phyloP scores from a whole-genome alignment of 2,329 filamentous ascomycete genomes.

The Fusarium tjaetaba region DNA sequence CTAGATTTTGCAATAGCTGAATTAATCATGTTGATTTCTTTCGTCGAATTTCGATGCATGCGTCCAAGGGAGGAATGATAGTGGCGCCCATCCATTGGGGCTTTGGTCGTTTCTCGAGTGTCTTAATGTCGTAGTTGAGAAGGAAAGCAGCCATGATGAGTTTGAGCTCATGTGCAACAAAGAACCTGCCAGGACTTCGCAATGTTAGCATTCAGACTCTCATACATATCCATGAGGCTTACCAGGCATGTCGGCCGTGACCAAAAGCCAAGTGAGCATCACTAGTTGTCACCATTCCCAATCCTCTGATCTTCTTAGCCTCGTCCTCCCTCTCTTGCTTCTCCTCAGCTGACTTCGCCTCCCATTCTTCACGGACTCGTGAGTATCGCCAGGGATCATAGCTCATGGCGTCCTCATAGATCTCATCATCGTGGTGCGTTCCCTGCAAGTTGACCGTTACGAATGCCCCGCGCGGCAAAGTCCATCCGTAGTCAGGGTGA shows the following conservation, averaged over 20 bases:
- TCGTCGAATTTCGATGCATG: constrained; percentile 42
- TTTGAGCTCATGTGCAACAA: constrained; percentile 65
- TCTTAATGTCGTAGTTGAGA: constrained; percentile 63
- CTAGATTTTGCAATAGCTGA: neutral
- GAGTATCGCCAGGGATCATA: constrained; percentile 64
- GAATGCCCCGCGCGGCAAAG: constrained; percentile 53
- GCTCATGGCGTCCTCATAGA: constrained; percentile 53
- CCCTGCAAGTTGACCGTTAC: constrained; percentile 57
- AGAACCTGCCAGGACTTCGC: constrained; percentile 62
- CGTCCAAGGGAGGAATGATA: constrained; percentile 45
- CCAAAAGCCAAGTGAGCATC: constrained; percentile 64
- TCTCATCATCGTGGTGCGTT: constrained; percentile 57
- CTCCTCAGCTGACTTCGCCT: constrained; percentile 42
- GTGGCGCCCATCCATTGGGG: constrained; percentile 58
- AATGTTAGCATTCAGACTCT: neutral
- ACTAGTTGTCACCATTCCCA: constrained; percentile 64
- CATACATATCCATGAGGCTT: constrained; percentile 4
- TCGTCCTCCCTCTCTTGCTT: constrained; percentile 47
- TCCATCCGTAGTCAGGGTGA: constrained; percentile 47
- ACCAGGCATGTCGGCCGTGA: constrained; percentile 64
- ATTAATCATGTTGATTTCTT: neutral
- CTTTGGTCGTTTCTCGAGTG: constrained; percentile 51
- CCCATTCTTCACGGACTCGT: constrained; percentile 52
- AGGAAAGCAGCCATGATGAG: constrained; percentile 62
- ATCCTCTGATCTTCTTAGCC: constrained; percentile 47